Evolutionary conservation across 1,284 basidiomycete species (phyloP), one percentile per base, ranked within the genome.

Genomic region (Pseudozyma sp.): DNA sequence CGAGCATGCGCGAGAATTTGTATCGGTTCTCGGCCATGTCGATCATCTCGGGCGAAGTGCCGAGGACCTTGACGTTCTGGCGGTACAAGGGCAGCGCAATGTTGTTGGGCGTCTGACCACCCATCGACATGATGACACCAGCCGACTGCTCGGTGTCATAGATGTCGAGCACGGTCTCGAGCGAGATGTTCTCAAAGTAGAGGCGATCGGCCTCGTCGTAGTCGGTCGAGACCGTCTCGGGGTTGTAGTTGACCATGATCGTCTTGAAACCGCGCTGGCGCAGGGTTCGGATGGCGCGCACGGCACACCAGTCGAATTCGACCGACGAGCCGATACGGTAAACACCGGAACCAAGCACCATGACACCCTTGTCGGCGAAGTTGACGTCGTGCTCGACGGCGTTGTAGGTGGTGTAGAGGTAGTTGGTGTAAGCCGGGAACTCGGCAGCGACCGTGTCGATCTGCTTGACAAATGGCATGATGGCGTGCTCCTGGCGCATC

Each of bases 301-400:
- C 97, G 17, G 96, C 96, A 86, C 96, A 99, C 97, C 96, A 99
- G 85, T 99, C 96, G 86, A 99, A 99, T 86, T 99, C 97, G 85
- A 99, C 97, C 2, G 94, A 97, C 1, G 94, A 97, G 37, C 97
- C 96, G 80, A 99, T 99, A 62, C 97, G 92, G 87, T 99, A 99
- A 16, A 98, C 96, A 79, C 96, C 96, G 30, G 97, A 98, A 31
- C 96, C 97, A 35, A 98, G 89, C 13, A 98, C 96, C 90, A 99
- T 97, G 68, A 97, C 91, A 79, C 96, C 96, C 68, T 92, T 89
- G 83, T 99, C 97, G 59, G 90, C 86, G 86, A 98, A 98, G 11
- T 87, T 86, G 79, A 99, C 86, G 81, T 98, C 96, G 85, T 98
- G 93, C 85, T 95, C 92, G 71, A 91, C 87, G 11, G 93, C 96